phyloP scores from a whole-genome alignment of 2,329 filamentous ascomycete genomes.

The Colletotrichum shisoi region DNA sequence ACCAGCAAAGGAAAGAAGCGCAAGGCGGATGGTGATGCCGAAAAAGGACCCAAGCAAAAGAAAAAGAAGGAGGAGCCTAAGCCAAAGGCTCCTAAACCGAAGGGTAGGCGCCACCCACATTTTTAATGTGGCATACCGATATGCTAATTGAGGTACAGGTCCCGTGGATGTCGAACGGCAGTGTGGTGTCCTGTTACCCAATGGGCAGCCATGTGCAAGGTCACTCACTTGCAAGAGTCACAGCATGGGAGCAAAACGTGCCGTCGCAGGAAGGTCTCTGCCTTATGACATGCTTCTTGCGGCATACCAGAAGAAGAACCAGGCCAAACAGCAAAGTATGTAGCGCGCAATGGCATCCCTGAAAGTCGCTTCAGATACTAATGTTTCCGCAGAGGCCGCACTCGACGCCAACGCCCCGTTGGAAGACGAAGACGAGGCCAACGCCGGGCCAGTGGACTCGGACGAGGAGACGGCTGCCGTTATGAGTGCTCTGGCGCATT shows the following conservation, averaged over 20 bases:
- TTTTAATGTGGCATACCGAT: not conserved
- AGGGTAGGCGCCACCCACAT: conserved; percentile 60
- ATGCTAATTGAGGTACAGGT: conserved; percentile 52
- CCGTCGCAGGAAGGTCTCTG: conserved; percentile 83
- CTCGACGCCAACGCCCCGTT: conserved; percentile 92
- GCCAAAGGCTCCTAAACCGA: conserved; percentile 81
- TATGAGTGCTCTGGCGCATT: conserved; percentile 79
- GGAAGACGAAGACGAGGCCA: conserved; percentile 83
- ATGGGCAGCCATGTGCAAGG: conserved; percentile 85
- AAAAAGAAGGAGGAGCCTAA: conserved; percentile 96
- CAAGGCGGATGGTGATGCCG: conserved; percentile 77
- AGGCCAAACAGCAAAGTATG: conserved; percentile 95
- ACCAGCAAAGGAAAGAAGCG: conserved; percentile 76
- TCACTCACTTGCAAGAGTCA: conserved; percentile 94
- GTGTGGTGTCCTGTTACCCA: conserved; percentile 85
- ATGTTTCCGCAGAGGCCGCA: conserved; percentile 73
- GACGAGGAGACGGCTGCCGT: conserved; percentile 93
- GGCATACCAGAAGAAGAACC: conserved; percentile 96
- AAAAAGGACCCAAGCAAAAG: conserved; percentile 85
- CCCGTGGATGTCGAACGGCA: conserved; percentile 94
- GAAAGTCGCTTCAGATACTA: conserved; percentile 1
- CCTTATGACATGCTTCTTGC: conserved; percentile 93
- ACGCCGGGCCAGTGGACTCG: conserved; percentile 83
- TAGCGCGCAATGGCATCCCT: conserved; percentile 41
- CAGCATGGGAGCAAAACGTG: conserved; percentile 91